Conservation (phyloP, 2,329 filamentous ascomycete species). For the Ophiostoma ips region DNA sequence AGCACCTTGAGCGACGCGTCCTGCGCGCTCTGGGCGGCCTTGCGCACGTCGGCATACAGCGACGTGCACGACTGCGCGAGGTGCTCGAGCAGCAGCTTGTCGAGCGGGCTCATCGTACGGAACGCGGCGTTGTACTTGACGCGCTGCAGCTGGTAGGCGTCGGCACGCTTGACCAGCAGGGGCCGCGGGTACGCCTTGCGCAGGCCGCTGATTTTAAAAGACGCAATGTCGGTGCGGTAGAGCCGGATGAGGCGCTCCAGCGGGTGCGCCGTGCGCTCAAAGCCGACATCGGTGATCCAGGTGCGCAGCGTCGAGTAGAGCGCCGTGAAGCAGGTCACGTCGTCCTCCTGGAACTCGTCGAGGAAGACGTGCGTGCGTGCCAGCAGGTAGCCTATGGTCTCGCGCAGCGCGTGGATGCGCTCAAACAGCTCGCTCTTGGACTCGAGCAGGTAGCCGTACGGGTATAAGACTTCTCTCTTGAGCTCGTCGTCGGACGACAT, state of each 20-base stretch:
- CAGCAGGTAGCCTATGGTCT: constrained; percentile 64
- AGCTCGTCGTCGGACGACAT: constrained; percentile 68
- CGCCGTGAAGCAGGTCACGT: constrained; percentile 88
- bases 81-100: constrained; percentile 72
- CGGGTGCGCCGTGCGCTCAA: constrained; percentile 87
- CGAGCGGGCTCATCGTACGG: constrained; percentile 76
- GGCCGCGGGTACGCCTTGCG: constrained; percentile 87
- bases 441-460: constrained; percentile 70
- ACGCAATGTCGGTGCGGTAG: constrained; percentile 72
- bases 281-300: constrained; percentile 96
- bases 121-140: constrained; percentile 85
- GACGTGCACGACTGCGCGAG: constrained; percentile 83
- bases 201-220: constrained; percentile 88
- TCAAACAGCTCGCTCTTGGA: constrained; percentile 50
- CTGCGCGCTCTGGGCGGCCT: constrained; percentile 79
- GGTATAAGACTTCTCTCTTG: constrained; percentile 75
- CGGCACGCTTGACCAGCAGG: constrained; percentile 80
- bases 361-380: constrained; percentile 79
- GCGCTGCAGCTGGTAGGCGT: constrained; percentile 90
- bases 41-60: constrained; percentile 86
- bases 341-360: constrained; percentile 71
- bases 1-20: constrained; percentile 89
- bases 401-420: constrained; percentile 66
- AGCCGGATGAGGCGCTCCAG: constrained; percentile 76
- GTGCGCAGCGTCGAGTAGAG: constrained; percentile 85